Base-by-base conservation (phyloP, 495 filamentous ascomycete genomes). In the Penicillium atrosanguineum region DNA sequence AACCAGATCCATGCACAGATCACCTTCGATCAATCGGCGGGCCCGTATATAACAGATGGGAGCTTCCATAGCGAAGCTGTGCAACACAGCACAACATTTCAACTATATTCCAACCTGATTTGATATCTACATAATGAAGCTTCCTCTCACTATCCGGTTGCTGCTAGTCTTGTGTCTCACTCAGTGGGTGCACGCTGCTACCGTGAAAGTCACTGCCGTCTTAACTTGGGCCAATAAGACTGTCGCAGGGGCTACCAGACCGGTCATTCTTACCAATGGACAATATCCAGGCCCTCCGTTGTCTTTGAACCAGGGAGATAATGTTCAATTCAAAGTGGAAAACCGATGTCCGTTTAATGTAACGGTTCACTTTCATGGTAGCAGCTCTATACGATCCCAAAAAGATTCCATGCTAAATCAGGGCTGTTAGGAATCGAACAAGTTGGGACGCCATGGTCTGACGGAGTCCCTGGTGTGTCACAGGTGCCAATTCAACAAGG, bases 211-310 rank as follows among this genome's bases (percentile, higher is more conserved):
- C 48, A 50, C 70, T 11, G 45, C 71, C 23, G 57, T 55, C 21
- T 42, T 74, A 38, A 71, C 69, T 9, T 74, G 66, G 64, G 62
- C 63, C 4, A 57, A 67, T 31, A 41, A 44, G 15, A 56, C 60
- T 3, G 57, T 69, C 20, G 69, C 71, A 14, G 71, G 71, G 14
- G 42, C 61, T 7, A 46, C 59, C n/a, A 65, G 80, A 40, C 61
- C 76, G n/a, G 65, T 82, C 2, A 77, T 87, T 8, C 73, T 83
- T 8, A 78, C 79, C 43, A 87, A 87, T 68, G 80, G 78, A 2
- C 79, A 82, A 19, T 81, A 79, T 46, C 85, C 85, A 3, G 83
- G 79, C 1, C 85, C 83, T 0, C 48, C 74, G 19, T 71, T 87
- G 44, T 71, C 75, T 40, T 68, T 84, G 5, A 79, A 84, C 56